Percentiles rank a stretch among this genome's conserved stretches.
These are phyloP conservation scores for Lactarius deliciosus DNA, from an alignment of 768 basidiomycete genomes.

Conservation along the genomic window DNA sequence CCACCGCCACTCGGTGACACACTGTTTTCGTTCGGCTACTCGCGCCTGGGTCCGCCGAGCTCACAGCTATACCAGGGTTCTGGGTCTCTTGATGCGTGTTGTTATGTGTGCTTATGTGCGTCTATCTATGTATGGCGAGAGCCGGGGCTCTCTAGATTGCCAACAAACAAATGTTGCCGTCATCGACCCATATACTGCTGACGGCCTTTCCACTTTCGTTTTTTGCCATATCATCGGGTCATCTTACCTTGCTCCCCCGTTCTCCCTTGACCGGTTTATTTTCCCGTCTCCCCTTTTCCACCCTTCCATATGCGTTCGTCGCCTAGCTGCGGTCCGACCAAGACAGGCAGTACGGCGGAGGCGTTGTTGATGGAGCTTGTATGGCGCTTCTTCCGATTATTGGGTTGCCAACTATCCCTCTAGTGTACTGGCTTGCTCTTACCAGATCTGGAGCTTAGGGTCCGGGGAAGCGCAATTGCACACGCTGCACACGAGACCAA, in stretches of 20 bases:
- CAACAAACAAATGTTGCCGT: slow-evolving; percentile 15
- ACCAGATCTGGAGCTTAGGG: slow-evolving; percentile 24
- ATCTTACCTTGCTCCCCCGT: slow-evolving; percentile 3
- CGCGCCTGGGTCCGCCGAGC: background rate
- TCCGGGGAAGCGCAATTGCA: slow-evolving; percentile 3
- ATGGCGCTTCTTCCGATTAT: slow-evolving; percentile 4
- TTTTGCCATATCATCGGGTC: slow-evolving; percentile 11
- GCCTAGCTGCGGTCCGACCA: background rate
- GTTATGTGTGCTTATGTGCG: background rate
- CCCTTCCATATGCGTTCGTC: slow-evolving; percentile 21
- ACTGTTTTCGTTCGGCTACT: background rate
- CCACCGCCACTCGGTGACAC: background rate
- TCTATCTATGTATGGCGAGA: background rate
- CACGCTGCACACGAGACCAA: background rate
- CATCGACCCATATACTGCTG: slow-evolving; percentile 2
- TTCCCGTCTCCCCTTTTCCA: slow-evolving; percentile 1
- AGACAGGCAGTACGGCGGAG: background rate
- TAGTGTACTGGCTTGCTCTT: slow-evolving; percentile 13
- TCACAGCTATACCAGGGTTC: slow-evolving; percentile 11
- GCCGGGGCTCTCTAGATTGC: slow-evolving; percentile 8
- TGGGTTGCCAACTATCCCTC: slow-evolving; percentile 4
- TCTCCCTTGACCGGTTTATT: slow-evolving; percentile 4
- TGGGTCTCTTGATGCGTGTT: slow-evolving; percentile 6
- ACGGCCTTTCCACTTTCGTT: slow-evolving; percentile 20
- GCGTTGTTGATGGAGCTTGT: slow-evolving; percentile 19